Evolutionary conservation across 129 eudicot genomes (phyloP), one percentile per base, ranked within the genome.

Genomic region (Flaveria brownii): DNA sequence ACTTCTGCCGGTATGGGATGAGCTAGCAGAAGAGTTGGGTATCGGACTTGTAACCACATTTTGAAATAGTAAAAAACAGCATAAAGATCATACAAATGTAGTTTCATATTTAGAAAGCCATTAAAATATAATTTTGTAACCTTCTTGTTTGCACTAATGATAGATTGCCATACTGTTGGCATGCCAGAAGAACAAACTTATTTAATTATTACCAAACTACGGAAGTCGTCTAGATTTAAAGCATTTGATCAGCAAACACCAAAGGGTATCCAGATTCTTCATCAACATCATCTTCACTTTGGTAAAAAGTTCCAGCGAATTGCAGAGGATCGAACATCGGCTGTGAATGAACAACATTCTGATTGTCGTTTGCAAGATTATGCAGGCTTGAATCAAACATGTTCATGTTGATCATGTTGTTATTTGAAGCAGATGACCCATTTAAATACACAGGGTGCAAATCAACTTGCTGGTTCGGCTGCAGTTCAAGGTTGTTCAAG

Each of bases 1-100:
- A 22, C 91, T 95, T 26, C 86, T 95, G 22, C 99, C 99, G 2
- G 96, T 95, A 64, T 87, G 96, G 99, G 99, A 91, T 72, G 96
- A 89, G 82, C 90, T 95, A 7, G 99, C 97, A 12, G 99, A 95
- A 84, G 96, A 91, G 87, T 77, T 95, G 54, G 99, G 99, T 70
- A 94, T 94, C 72, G 99, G 97, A 71, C 88, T 95, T 36, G 97
- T 91, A 65, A 85, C 93, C 81, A 84, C 90, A 51, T 91, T 87
- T 60, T 88, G 10, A 76, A 86, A 88, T 55, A 22, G 55, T 22
- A 43, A 1, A 55, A 33, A 67, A 80, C 54, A 55, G 8, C 47
- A 70, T 22, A 13, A 68, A 8, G 54, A 52, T 76, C 75, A 56
- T 56, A 73, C 56, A 73, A 26, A 26, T 66, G 25, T 52, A 56